These are phyloP conservation scores for Tripidium arundinaceum DNA, from an alignment of 202 grass and related monocot genomes.

Conservation along the genomic window DNA sequence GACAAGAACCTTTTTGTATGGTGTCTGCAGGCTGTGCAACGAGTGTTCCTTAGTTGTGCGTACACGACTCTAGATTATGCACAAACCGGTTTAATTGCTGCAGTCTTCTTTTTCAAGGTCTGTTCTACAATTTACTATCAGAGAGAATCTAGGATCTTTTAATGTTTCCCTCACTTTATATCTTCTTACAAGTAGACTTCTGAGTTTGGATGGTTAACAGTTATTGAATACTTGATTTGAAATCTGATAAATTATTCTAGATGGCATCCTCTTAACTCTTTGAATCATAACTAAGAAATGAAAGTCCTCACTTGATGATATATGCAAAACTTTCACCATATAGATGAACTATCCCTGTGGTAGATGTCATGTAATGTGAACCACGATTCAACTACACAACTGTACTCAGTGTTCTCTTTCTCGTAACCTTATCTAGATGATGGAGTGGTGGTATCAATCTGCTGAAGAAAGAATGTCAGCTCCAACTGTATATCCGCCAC, in stretches of 20 bases:
- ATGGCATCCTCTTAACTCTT: neutral
- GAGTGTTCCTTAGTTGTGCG: conserved; percentile 65
- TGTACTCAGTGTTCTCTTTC: conserved; percentile 30
- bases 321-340: neutral
- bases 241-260: neutral
- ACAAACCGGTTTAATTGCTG: conserved; percentile 93
- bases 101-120: conserved; percentile 99
- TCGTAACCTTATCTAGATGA: conserved; percentile 64
- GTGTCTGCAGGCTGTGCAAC: conserved; percentile 65
- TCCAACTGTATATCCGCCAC: conserved; percentile 86
- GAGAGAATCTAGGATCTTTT: conserved; percentile 12
- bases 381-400: neutral
- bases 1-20: conserved; percentile 21
- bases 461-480: conserved; percentile 98
- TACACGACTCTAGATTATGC: conserved; percentile 95
- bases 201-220: neutral
- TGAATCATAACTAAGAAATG: neutral
- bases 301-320: neutral
- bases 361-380: conserved; percentile 20
- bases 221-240: neutral
- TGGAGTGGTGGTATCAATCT: conserved; percentile 99
- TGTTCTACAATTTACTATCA: conserved; percentile 12
- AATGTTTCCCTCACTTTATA: conserved; percentile 18
- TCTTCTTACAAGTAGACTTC: neutral
- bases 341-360: neutral